Base-by-base conservation (phyloP, 2,329 filamentous ascomycete genomes). In the Calycina herbarum region DNA sequence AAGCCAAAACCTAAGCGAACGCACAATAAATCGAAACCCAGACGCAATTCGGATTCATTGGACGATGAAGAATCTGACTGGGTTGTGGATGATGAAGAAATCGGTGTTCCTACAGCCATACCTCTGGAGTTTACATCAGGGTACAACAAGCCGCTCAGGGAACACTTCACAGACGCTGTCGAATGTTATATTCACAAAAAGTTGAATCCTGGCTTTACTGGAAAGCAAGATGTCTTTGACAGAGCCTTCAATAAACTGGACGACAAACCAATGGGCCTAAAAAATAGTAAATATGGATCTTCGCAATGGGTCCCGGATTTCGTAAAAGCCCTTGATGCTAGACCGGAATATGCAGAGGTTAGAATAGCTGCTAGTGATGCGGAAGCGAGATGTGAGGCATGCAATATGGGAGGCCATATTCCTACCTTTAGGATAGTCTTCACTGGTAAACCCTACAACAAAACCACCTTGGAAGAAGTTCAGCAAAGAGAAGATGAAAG, bases 161-260 rank as follows among this genome's bases (percentile, higher is more conserved):
- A 92, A 48, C 86, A 93, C 60, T 94, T 94, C 79, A 85, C 85
- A 59, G 87, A 89, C 71, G 89, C 86, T 0, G 82, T 94, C 1
- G 90, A 93, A 74, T 94, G 91, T 91, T 89, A 94, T 78, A 88
- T 94, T 2, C 90, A 93, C 72, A 91, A 90, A 74, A 89, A 89
- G 71, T 82, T 95, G 61, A 89, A 93, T 70, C 91, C 90, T 0
- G 86, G 82, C 0, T 94, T 93, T 72, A 79, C 84, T 11, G 82
- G 83, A 20, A 78, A 84, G 5, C 86, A 91, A 66, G 81, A 85
- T 7, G 79, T 93, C 13, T 95, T 93, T 76, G 73, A 78, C 13
- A 81, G 90, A 31, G 87, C 90, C 0, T 93, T 93, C 80, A 79
- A 79, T 59, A 92, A 92, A 73, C 80, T 94, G 0, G 85, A 92